A percentile compares a stretch with the other conserved stretches of the same genome.
These are phyloP conservation scores for Solanum peruvianum DNA, from an alignment of 257 asterid genomes.

Conservation along the genomic window DNA sequence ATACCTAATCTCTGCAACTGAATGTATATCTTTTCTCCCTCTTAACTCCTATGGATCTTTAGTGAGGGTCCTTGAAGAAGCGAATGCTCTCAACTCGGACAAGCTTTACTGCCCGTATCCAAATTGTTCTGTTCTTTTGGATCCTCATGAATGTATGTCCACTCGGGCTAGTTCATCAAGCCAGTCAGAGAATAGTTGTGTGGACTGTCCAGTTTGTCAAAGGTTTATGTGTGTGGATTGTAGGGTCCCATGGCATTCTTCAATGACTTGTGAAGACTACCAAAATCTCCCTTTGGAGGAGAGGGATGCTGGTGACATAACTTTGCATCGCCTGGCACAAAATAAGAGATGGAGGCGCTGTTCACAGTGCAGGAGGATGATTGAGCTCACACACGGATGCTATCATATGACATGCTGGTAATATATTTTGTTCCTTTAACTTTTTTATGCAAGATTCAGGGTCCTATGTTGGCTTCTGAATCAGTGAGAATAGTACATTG, in stretches of 20 bases:
- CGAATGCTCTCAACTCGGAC: constrained; percentile 23
- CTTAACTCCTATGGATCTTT: constrained; percentile 50
- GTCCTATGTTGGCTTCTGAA: background rate
- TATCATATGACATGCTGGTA: constrained; percentile 82
- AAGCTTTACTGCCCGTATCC: constrained; percentile 59
- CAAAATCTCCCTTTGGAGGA: constrained; percentile 55
- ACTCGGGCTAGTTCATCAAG: constrained; percentile 45
- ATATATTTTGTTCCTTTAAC: background rate
- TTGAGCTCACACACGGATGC: constrained; percentile 65
- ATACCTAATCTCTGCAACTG: constrained; percentile 45
- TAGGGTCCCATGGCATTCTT: constrained; percentile 82
- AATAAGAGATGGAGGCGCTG: constrained; percentile 65
- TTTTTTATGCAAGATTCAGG: background rate
- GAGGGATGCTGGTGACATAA: constrained; percentile 41
- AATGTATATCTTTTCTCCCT: constrained; percentile 63
- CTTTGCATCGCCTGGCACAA: constrained; percentile 38
- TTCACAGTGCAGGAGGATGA: constrained; percentile 54
- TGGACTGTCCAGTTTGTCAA: constrained; percentile 76
- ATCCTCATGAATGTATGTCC: constrained; percentile 52
- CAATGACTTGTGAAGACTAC: constrained; percentile 69
- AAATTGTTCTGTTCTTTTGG: constrained; percentile 62
- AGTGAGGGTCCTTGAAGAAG: constrained; percentile 52
- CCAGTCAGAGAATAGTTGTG: constrained; percentile 37
- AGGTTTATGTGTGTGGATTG: constrained; percentile 66
- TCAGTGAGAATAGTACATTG: background rate